Base-by-base conservation (phyloP, 768 basidiomycete species). In the Leccinum arenicola region DNA sequence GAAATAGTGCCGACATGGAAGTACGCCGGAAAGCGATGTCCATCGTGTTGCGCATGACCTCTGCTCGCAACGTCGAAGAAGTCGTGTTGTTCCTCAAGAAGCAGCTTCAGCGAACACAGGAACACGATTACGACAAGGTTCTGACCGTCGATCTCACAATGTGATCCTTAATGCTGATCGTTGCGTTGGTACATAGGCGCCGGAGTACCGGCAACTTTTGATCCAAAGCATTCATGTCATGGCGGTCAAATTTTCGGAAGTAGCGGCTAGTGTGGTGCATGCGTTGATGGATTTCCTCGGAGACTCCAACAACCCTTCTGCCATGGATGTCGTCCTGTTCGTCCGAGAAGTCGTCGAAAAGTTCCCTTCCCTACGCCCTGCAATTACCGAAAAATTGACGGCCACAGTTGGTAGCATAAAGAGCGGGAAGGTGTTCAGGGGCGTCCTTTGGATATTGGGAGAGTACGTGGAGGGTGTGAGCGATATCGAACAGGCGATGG, bases 141-240 rank as follows among this genome's bases (percentile, higher is more conserved):
- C 15, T 3, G 40, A 56, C 36, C 50, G 9, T 48, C 36, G 0
- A 9, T 31, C 47, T 12, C 21, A 6, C 5, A 25, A 19, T 31
- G 21, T 23, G 38, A 50, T 43, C 19, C 5, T 40, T 11, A 5
- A 21, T 4, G 14, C 21, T 60, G 27, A 52, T n/a, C 2, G 12
- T 29, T 29, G 27, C 23, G 10, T 57, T 19, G 25, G 21, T 52
- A 40, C 40, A 17, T 67, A 95, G 93, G 91, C 92, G 40, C 81
- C 93, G 1, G 97, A 99, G 72, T 98, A 97, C 75, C 84, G 96
- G 25, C 95, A 98, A 69, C 83, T 98, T 1, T 84, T 99, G 64
- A 98, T 99, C 64, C 95, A 98, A 72, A 94, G 91, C 29, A 99
- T 98, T 63, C 97, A 98, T 71, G 84, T 97, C 54, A 94, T 91